Percentiles rank a stretch among this genome's conserved stretches.
phyloP scores from a whole-genome alignment of 225 moss, liverwort and hornwort species.

The Physcomitrium patens region DNA sequence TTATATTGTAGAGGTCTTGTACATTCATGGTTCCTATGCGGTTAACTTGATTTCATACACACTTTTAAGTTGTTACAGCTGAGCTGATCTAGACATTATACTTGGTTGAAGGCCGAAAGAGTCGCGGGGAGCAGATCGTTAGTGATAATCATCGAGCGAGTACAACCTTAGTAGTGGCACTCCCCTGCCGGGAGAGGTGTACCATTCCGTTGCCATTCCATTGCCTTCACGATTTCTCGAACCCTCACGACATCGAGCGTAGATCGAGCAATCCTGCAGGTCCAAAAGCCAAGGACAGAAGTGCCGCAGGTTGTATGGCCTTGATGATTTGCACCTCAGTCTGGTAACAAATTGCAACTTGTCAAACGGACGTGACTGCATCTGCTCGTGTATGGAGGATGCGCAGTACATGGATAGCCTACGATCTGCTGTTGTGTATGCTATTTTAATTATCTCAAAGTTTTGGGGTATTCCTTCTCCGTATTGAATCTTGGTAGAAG shows the following conservation, averaged over 20 bases:
- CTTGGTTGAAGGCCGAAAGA: too few relatives aligned
- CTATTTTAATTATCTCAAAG: slow-evolving; percentile 15
- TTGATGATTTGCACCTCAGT: slow-evolving; percentile 11
- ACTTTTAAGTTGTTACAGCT: too few relatives aligned
- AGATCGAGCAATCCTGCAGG: slow-evolving; percentile 20
- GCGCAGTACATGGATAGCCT: background rate
- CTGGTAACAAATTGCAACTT: slow-evolving; percentile 17
- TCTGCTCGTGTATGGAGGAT: slow-evolving; percentile 9
- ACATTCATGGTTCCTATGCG: too few relatives aligned
- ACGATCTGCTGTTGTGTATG: slow-evolving; percentile 33
- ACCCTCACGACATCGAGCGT: slow-evolving; percentile 18
- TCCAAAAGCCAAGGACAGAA: background rate
- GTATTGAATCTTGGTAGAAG: slow-evolving; percentile 27
- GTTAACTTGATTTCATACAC: too few relatives aligned
- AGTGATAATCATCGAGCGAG: background rate
- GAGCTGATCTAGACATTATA: too few relatives aligned
- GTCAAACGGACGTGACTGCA: background rate
- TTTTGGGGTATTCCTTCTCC: slow-evolving; percentile 16
- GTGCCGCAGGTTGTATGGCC: background rate
- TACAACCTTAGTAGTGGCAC: background rate
- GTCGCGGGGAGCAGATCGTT: background rate
- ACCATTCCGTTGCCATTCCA: slow-evolving; percentile 21
- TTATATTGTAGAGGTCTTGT: too few relatives aligned
- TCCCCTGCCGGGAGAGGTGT: background rate
- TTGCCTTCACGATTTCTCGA: slow-evolving; percentile 22